A percentile compares a stretch with the other conserved stretches of the same genome.
Evolutionary conservation across 1,284 basidiomycete species (phyloP).

Genomic region (Hymenochaete sp.): DNA sequence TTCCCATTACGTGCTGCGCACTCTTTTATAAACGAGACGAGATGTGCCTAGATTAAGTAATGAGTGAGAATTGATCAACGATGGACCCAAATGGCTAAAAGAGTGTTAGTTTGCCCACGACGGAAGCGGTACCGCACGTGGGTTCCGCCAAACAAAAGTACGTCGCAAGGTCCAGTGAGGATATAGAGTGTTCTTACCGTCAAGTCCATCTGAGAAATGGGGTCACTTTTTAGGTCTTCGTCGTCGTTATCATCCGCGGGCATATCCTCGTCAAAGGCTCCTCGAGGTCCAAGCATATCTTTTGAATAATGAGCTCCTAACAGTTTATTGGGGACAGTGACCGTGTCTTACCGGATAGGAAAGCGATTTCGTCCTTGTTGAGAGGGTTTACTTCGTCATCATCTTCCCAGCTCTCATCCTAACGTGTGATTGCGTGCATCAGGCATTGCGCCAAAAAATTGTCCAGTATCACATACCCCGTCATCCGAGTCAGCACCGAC

Average conservation of each 20-base stretch:
- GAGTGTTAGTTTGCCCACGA: no score
- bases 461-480: conserved; percentile 40
- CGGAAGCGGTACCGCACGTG: no score
- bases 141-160: not conserved
- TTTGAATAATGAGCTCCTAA: not conserved
- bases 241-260: conserved; percentile 64
- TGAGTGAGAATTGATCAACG: conserved; percentile 6
- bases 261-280: conserved; percentile 66
- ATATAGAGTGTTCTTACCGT: conserved; percentile 42
- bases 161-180: not conserved
- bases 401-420: conserved; percentile 87
- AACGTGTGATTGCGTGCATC: conserved; percentile 12
- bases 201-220: conserved; percentile 83
- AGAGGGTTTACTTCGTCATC: conserved; percentile 52
- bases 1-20: conserved; percentile 58
- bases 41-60: conserved; percentile 44
- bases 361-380: conserved; percentile 55
- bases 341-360: conserved; percentile 36
- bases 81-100: conserved; percentile 23
- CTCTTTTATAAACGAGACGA: conserved; percentile 61
- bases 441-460: conserved; percentile 10
- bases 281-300: conserved; percentile 61
- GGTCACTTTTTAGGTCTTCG: conserved; percentile 82
- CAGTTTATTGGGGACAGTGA: not conserved
- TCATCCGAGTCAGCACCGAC: conserved; percentile 68